These are phyloP conservation scores for Calonectria crousiana DNA, from an alignment of 2,329 filamentous ascomycete genomes.

Conservation along the genomic window DNA sequence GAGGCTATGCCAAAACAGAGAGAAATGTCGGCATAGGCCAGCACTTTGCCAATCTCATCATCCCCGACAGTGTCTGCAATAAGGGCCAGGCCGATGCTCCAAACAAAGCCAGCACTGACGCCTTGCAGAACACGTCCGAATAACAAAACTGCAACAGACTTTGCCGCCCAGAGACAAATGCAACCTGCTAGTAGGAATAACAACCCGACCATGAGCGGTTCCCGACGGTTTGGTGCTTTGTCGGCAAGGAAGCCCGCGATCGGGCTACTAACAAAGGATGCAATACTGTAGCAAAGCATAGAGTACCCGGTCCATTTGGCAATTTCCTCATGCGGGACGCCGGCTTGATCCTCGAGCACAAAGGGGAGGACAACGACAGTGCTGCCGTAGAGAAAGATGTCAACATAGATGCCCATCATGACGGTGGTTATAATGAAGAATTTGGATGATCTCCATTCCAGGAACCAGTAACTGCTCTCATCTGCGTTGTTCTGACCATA, in stretches of 20 bases:
- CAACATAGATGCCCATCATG: constrained; percentile 27
- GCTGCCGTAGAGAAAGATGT: constrained; percentile 32
- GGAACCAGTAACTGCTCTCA: not conserved
- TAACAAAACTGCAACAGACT: not conserved
- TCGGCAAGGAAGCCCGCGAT: constrained; percentile 25
- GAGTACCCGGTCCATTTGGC: constrained; percentile 19
- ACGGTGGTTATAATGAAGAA: constrained; percentile 27
- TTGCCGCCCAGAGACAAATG: constrained; percentile 18
- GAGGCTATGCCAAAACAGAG: constrained; percentile 25
- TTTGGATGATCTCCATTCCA: constrained; percentile 17
- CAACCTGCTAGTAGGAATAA: constrained; percentile 19
- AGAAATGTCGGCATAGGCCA: constrained; percentile 26
- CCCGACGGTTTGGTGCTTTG: constrained; percentile 18
- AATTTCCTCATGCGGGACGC: not conserved
- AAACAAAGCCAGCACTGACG: constrained; percentile 22
- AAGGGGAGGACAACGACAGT: constrained; percentile 32
- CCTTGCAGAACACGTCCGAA: constrained; percentile 24
- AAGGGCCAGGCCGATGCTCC: constrained; percentile 30
- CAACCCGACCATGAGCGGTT: constrained; percentile 21
- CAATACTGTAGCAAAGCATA: constrained; percentile 27
- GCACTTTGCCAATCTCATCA: constrained; percentile 6
- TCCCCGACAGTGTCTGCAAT: constrained; percentile 26
- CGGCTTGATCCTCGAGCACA: constrained; percentile 21
- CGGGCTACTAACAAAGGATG: constrained; percentile 21
- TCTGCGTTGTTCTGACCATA: not conserved